Evolutionary conservation across 1,284 basidiomycete genomes (phyloP), one percentile per base, ranked within the genome.

Genomic region (Austroboletus novae-zelandiae): DNA sequence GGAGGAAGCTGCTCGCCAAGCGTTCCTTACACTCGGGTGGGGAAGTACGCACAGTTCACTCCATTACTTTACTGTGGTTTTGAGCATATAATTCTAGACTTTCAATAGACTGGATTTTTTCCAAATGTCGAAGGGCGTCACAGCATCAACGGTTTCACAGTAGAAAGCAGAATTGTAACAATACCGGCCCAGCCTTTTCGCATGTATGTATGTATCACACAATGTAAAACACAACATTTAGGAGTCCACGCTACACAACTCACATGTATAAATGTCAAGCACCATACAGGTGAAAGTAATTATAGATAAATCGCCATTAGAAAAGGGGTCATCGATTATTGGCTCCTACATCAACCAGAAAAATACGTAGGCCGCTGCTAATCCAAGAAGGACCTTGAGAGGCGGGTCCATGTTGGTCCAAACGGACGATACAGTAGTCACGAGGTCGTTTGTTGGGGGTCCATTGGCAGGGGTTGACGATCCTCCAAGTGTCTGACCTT

Each of bases 401-500:
- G 89, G 83, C 4, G 86, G 82, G 58, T 84, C 79, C 45, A 89
- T 63, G 50, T 78, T 77, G 14, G 71, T 53, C 63, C 63, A 65
- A 31, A 45, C 25, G 5, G 59, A 62, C 5, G 43, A 66, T 34
- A 78, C 65, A 9, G 63, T 68, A n/a, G 62, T 66, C 7, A 61
- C 54, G 1, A 69, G 64, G 39, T 72, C 68, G 34, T 67, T 62
- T 27, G 63, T 54, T 30, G 69, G 66, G 27, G 70, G 35, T 6
- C 25, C 25, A 9, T 9, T 27, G 15, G 35, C 56, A 10, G 59
- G 40, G 11, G 67, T 27, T 1, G 64, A 40, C 2, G 72, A 67
- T 27, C 78, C 79, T 31, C 83, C 84, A 2, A 91, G 72, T 9
- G 83, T 89, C 17, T 85, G 82, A 23, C 88, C 88, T 61, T 77